A percentile compares a stretch with the other conserved stretches of the same genome.
These are phyloP conservation scores for Hemileccinum rubropunctum DNA, from an alignment of 768 basidiomycete genomes.

Conservation along the genomic window DNA sequence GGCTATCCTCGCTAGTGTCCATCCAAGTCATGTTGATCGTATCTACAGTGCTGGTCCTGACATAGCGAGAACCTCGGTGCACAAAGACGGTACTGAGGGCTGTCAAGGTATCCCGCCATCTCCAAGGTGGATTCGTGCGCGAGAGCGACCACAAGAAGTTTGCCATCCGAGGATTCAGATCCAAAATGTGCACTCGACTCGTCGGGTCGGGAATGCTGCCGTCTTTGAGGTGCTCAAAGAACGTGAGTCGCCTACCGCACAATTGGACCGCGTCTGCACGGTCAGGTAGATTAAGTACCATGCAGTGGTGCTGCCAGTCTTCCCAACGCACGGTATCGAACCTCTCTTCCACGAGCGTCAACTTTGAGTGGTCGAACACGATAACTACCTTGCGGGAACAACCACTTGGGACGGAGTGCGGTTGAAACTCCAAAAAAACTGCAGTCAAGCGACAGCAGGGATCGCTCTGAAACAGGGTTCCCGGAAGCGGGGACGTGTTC, in stretches of 20 bases:
- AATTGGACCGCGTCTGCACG: slow-evolving; percentile 28
- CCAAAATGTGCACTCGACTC: slow-evolving; percentile 29
- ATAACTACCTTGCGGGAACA: slow-evolving; percentile 44
- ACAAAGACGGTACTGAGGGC: slow-evolving; percentile 30
- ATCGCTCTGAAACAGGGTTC: slow-evolving; percentile 56
- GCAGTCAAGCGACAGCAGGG: slow-evolving; percentile 49
- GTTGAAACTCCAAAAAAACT: slow-evolving; percentile 41
- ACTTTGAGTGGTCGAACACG: slow-evolving; percentile 53
- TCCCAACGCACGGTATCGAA: slow-evolving; percentile 52
- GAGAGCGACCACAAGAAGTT: slow-evolving; percentile 27
- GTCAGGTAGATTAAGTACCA: slow-evolving; percentile 34
- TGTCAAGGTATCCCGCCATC: slow-evolving; percentile 25
- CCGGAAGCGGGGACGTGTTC: slow-evolving; percentile 35
- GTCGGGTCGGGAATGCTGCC: slow-evolving; percentile 9
- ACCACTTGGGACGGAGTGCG: slow-evolving; percentile 32
- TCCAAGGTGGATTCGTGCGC: slow-evolving; percentile 29
- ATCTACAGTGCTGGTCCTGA: slow-evolving; percentile 41
- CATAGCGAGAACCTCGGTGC: slow-evolving; percentile 24
- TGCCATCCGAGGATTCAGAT: slow-evolving; percentile 28
- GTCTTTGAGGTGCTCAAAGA: slow-evolving; percentile 30
- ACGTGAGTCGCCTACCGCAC: slow-evolving; percentile 30
- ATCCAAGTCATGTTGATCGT: slow-evolving; percentile 48
- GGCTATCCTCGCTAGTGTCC: slow-evolving; percentile 58
- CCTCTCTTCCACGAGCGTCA: slow-evolving; percentile 40
- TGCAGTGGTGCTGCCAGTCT: slow-evolving; percentile 46